Evolutionary conservation across 495 filamentous ascomycete species (phyloP), one percentile per base, ranked within the genome.

Genomic region (Aspergillus avenaceus): DNA sequence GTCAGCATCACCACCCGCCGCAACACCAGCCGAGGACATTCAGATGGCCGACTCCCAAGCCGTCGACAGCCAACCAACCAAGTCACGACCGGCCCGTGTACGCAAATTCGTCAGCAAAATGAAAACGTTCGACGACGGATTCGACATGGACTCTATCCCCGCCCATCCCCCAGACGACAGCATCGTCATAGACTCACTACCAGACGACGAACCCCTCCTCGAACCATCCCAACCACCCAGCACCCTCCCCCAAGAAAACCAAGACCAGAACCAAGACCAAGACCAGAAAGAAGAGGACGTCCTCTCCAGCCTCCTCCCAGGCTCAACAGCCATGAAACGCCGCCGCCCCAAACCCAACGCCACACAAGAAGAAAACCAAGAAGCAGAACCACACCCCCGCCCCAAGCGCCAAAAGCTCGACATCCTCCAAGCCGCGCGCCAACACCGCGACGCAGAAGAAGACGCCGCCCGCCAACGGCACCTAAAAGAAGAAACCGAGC

Each of bases 251-350:
- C n/a, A n/a, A n/a, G n/a, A n/a, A n/a, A n/a, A n/a, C n/a, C n/a
- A n/a, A n/a, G n/a, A n/a, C n/a, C n/a, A n/a, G n/a, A n/a, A n/a
- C n/a, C n/a, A n/a, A n/a, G n/a, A n/a, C n/a, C n/a, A n/a, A n/a
- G n/a, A n/a, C n/a, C 61, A 79, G 21, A 62, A 75, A 4, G 71
- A 75, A 22, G 73, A 80, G 34, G 78, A 85, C 16, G 47, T 83
- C 8, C 73, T 90, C 50, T 78, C 87, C 8, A 66, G 69, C 13
- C 74, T 95, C 18, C 78, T 90, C 1, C 87, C 88, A 0, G 84
- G 82, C 5, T 82, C 88, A 22, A 77, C 81, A 14, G 84, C 84
- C 13, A 76, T 88, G 60, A 95, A 95, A 65, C 80, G 82, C 12
- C 82, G 84, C 14, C 67, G 68, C 18, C 65, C 55, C 1, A 65